Evolutionary conservation across 192 early-diverging fungal species (phyloP), one percentile per base, ranked within the genome.

Genomic region (Coemansia sp.): DNA sequence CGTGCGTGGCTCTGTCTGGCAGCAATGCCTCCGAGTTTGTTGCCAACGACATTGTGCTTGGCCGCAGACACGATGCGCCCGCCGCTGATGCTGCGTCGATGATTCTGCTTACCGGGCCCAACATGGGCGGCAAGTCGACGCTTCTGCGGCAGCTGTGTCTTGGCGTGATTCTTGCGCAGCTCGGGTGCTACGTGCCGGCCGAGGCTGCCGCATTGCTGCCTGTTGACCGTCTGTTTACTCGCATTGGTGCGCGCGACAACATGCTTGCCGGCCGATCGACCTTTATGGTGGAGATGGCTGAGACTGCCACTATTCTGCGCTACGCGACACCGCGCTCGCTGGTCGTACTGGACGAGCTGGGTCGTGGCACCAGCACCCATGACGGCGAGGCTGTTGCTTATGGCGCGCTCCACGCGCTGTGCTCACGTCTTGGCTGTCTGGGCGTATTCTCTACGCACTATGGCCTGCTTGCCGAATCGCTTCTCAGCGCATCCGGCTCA

Each of bases 81-180:
- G 87, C 87, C 1, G 69, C 54, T 26, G 85, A 80, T n/a, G 42
- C 66, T 0, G 76, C 81, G 39, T 70, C 76, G 15, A 88, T 98
- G 78, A 90, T 98, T 11, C 83, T 99, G 10, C 77, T 99, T 56
- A 98, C 98, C 0, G 98, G 98, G 21, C 96, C 98, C n/a, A 99
- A 99, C 76, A 98, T 98, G 94, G 98, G 96, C 72, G 98, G 98
- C 62, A 99, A 99, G 87, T 94, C 92, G 1, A 99, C 98, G 0
- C 84, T 99, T 16, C 86, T 98, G 61, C 88, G 98, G 39, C 96
- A 98, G 85, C 91, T 93, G 0, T 97, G 95, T 72, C 86, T 97
- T 42, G 95, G 93, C 1, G 91, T 97, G 13, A 94, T 99, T 26
- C 89, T 99, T 90, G 96, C 96, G 3, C 95, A 98, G 66, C 77